Evolutionary conservation across 768 basidiomycete genomes (phyloP), one percentile per base, ranked within the genome.

Genomic region (Hydnum rufescens): DNA sequence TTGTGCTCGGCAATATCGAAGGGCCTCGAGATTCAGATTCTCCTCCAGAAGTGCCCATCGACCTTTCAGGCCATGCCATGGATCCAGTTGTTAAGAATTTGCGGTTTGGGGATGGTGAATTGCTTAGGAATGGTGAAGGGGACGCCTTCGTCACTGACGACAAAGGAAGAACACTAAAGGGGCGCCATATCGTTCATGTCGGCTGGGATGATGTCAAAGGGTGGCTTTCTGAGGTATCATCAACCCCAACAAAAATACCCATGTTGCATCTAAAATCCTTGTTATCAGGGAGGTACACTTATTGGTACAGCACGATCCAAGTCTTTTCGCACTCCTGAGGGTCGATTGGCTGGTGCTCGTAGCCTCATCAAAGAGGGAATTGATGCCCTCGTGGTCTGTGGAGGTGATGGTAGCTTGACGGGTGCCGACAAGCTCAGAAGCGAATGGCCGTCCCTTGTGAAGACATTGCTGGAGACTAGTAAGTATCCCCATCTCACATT

Each of bases 181-280:
- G 88, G 1, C 71, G 82, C 48, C 88, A 95, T 65, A 95, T 97
- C 59, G 82, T 97, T 22, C 73, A 87, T 52, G 93, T 93, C 2
- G 95, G 95, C 5, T 97, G 92, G 82, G 95, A 99, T 63, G 95
- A 99, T 64, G 93, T 97, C 30, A 71, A 88, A 46, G 88, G 87
- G 8, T 97, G 90, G 89, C 80, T 93, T 58, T 75, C 82, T 29
- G 77, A 95, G 73, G 87, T 81, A 58, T 53, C 75, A 46, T 29
- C 28, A 44, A 32, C 29, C 28, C 31, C 39, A 16, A 29, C 39
- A 13, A 26, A 43, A 25, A 28, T 30, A 31, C 19, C 34, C 25
- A 53, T n/a, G n/a, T n/a, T n/a, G n/a, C n/a, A n/a, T n/a, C n/a
- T 19, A 39, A 13, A 47, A 13, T 16, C 26, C 36, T 32, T 29